Evolutionary conservation across 148 eudicot genomes (phyloP).

Genomic region (Nepenthes gracilis): DNA sequence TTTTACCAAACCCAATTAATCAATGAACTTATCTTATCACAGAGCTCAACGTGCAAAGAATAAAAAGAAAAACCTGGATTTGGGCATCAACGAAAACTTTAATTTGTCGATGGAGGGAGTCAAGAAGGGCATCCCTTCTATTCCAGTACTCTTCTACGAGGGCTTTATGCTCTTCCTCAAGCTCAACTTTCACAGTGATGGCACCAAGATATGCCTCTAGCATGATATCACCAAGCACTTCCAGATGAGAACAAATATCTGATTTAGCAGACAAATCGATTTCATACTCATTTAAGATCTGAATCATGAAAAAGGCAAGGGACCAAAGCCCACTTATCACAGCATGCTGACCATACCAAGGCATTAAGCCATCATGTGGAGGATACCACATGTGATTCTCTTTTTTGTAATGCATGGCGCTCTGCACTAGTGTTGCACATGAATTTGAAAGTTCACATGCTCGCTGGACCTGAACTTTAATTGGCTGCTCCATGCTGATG

Average conservation of each 20-base stretch:
- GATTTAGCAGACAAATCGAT: constrained; percentile 46
- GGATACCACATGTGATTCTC: constrained; percentile 96
- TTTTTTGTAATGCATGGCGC: constrained; percentile 56
- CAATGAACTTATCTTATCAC: neutral
- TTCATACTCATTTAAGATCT: constrained; percentile 40
- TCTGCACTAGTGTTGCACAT: constrained; percentile 51
- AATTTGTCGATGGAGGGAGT: constrained; percentile 71
- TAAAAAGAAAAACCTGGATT: constrained; percentile 33
- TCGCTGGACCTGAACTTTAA: constrained; percentile 54
- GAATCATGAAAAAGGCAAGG: constrained; percentile 68
- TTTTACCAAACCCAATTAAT: too few relatives aligned
- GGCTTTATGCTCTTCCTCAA: constrained; percentile 65
- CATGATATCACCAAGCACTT: constrained; percentile 61
- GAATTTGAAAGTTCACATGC: constrained; percentile 80
- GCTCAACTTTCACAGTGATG: constrained; percentile 73
- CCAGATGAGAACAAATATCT: constrained; percentile 59
- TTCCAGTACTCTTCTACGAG: constrained; percentile 68
- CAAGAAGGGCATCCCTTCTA: constrained; percentile 71
- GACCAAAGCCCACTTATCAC: constrained; percentile 86
- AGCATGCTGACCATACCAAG: constrained; percentile 66
- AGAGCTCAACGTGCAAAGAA: neutral
- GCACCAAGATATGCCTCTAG: constrained; percentile 87
- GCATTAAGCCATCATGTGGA: constrained; percentile 77
- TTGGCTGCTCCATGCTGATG: constrained; percentile 49
- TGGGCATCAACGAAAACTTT: constrained; percentile 46